Evolutionary conservation across 257 asterid genomes (phyloP), one percentile per base, ranked within the genome.

Genomic region (Verbascum thapsus): DNA sequence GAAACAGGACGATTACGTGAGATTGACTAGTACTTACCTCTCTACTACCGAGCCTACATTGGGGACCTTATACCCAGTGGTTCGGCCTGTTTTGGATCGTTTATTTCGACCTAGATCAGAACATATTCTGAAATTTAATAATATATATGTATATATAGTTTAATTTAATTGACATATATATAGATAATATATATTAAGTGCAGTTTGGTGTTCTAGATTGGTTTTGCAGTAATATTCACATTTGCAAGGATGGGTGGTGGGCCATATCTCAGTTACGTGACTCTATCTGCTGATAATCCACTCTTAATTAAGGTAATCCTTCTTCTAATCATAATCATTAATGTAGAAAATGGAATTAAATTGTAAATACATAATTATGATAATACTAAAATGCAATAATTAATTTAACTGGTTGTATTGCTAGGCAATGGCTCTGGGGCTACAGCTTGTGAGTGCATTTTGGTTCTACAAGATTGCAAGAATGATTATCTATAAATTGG

Each of bases 401-500:
- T 26, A 26, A 10, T 38, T 22, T 15, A 4, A 2, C 16, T 12
- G n/a, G 30, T 61, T 32, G 30, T 37, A 58, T 62, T 39, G 60
- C 17, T 71, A 92, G 98, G 94, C 87, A 45, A 87, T 83, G 99
- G 96, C 95, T 34, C 58, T 83, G 66, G 96, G 97, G 60, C 81
- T 92, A 42, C 94, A 79, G 65, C 67, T 87, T 1, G 96, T 87
- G 69, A 87, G 99, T 71, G 90, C 71, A 12, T 92, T 79, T 72
- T 92, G 99, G 99, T 83, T 89, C 83, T 87, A 82, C 80, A 89
- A 82, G 79, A 92, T 92, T 68, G 83, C 64, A 16, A 83, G 87
- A 57, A 92, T 85, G 99, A 77, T 89, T 50, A 58, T 63, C 53
- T 79, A 74, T 77, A 92, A 92, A 72, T 54, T 89, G 22, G 63